phyloP scores from a whole-genome alignment of 352 stramenopile genomes.

The Phytophthora pinifolia region DNA sequence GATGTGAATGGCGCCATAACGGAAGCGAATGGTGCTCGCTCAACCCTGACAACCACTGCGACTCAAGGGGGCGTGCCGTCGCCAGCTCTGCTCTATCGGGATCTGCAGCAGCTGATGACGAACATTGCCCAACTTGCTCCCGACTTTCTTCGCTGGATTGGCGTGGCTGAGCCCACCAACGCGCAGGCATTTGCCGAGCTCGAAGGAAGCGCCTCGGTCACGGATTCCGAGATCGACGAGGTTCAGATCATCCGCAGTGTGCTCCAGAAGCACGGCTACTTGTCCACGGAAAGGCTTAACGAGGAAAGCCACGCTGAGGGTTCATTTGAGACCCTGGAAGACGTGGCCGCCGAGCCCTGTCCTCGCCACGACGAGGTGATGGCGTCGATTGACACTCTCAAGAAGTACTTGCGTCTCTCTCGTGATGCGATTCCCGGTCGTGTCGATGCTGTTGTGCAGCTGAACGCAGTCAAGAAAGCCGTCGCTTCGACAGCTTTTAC shows the following conservation, averaged over 20 bases:
- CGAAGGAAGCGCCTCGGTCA: slow-evolving; percentile 77
- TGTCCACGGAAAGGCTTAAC: slow-evolving; percentile 66
- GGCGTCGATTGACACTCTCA: slow-evolving; percentile 61
- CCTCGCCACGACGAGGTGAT: slow-evolving; percentile 58
- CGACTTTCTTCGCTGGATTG: slow-evolving; percentile 78
- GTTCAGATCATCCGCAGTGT: slow-evolving; percentile 83
- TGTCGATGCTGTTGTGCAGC: slow-evolving; percentile 63
- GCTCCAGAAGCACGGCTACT: slow-evolving; percentile 77
- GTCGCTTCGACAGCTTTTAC: slow-evolving; percentile 32
- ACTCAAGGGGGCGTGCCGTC: slow-evolving; percentile 33
- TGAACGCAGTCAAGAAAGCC: slow-evolving; percentile 74
- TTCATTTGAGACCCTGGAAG: slow-evolving; percentile 48
- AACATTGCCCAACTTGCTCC: slow-evolving; percentile 60
- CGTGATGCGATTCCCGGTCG: slow-evolving; percentile 47
- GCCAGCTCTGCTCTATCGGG: slow-evolving; percentile 41
- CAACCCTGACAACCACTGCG: slow-evolving; percentile 5
- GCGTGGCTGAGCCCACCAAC: slow-evolving; percentile 51
- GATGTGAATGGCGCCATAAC: slow-evolving; percentile 10
- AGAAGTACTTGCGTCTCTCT: slow-evolving; percentile 74
- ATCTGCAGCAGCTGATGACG: slow-evolving; percentile 62
- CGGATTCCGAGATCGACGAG: slow-evolving; percentile 77
- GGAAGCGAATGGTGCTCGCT: slow-evolving; percentile 4
- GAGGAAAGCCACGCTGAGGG: slow-evolving; percentile 49
- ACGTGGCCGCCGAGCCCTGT: slow-evolving; percentile 54
- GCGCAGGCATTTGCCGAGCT: slow-evolving; percentile 70